These are phyloP conservation scores for Alloteropsis angusta DNA, from an alignment of 202 grass and related monocot species.

Conservation along the genomic window DNA sequence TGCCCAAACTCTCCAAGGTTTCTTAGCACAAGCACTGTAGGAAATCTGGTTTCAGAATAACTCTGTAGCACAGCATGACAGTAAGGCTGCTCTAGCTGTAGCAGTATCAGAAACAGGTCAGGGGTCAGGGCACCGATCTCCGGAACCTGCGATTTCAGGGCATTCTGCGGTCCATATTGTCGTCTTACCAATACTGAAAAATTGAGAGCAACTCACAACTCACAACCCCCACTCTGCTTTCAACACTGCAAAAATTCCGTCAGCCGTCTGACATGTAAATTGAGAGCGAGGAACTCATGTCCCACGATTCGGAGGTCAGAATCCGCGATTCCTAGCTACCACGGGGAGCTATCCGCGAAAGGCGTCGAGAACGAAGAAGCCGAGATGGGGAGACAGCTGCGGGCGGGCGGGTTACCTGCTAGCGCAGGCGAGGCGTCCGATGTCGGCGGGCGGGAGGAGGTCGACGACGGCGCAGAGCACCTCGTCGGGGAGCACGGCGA, in stretches of 20 bases:
- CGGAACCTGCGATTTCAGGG: neutral
- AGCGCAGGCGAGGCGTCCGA: slow-evolving; percentile 76
- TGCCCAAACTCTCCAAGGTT: neutral
- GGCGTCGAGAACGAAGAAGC: neutral
- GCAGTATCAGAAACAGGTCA: no score
- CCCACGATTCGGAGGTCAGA: neutral
- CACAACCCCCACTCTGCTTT: neutral
- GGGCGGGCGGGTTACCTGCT: slow-evolving; percentile 54
- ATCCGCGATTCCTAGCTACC: neutral
- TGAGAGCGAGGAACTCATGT: neutral
- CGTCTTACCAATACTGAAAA: neutral
- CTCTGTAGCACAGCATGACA: neutral
- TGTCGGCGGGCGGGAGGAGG: slow-evolving; percentile 65
- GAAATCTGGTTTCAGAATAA: neutral
- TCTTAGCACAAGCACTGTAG: neutral
- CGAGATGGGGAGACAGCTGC: neutral
- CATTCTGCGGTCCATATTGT: neutral
- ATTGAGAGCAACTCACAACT: no score
- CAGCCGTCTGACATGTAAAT: neutral
- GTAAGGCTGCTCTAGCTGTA: neutral
- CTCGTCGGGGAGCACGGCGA: slow-evolving; percentile 71
- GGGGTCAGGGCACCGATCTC: neutral
- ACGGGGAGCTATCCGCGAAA: neutral
- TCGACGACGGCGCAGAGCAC: slow-evolving; percentile 75
- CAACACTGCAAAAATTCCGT: neutral